Percentiles rank a stretch among this genome's conserved stretches.
Evolutionary conservation across 495 filamentous ascomycete species (phyloP).

Genomic region (Massariosphaeria phaeospora): DNA sequence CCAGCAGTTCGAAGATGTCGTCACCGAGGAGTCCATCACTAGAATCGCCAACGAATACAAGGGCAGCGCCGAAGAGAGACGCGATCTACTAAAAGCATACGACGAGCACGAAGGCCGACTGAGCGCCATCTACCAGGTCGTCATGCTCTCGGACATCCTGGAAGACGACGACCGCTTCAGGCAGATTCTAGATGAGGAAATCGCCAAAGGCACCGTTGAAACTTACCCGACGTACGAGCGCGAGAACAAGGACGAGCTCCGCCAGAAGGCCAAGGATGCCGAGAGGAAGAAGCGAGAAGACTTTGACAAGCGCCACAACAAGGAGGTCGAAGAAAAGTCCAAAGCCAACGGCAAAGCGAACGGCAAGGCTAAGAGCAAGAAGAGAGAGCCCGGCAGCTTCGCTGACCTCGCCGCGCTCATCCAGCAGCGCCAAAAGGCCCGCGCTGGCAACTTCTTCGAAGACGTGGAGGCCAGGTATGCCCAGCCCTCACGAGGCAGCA

Average conservation of each 20-base stretch:
- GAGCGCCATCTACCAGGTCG: slow-evolving; percentile 66
- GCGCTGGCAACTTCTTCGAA: slow-evolving; percentile 56
- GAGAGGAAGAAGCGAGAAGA: slow-evolving; percentile 63
- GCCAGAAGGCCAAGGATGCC: slow-evolving; percentile 60
- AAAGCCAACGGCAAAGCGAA: slow-evolving; percentile 28
- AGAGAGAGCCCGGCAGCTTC: slow-evolving; percentile 35
- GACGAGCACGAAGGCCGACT: slow-evolving; percentile 63
- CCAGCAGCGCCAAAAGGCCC: slow-evolving; percentile 49
- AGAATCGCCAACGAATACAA: slow-evolving; percentile 73
- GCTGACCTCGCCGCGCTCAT: slow-evolving; percentile 56
- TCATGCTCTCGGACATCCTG: slow-evolving; percentile 79
- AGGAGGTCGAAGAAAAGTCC: slow-evolving; percentile 25
- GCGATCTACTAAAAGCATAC: slow-evolving; percentile 73
- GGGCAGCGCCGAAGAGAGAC: slow-evolving; percentile 75
- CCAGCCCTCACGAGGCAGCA: slow-evolving; percentile 46
- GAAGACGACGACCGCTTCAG: slow-evolving; percentile 86
- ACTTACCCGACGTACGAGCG: slow-evolving; percentile 62
- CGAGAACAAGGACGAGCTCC: slow-evolving; percentile 48
- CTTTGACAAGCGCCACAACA: slow-evolving; percentile 42
- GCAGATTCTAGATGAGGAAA: slow-evolving; percentile 73
- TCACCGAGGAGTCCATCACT: slow-evolving; percentile 64
- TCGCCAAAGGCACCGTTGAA: slow-evolving; percentile 60
- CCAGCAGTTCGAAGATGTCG: slow-evolving; percentile 66
- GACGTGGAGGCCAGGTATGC: slow-evolving; percentile 71
- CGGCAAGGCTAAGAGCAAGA: slow-evolving; percentile 14